phyloP scores from a whole-genome alignment of 257 asterid genomes.

The Nicotiana knightiana region DNA sequence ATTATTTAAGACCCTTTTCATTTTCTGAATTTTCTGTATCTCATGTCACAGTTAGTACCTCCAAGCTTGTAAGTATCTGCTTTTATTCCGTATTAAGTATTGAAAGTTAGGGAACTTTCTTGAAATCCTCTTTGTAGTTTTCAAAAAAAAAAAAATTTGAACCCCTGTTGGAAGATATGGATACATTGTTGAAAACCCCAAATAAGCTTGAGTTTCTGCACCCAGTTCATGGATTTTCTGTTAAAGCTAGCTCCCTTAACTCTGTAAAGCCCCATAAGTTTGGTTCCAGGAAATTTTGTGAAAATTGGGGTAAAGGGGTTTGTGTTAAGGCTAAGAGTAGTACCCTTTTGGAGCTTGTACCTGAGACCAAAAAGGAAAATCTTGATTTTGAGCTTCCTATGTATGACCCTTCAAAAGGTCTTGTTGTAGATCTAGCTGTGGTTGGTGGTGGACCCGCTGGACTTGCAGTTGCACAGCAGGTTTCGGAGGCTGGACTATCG shows the following conservation, averaged over 20 bases:
- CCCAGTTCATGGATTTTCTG: slow-evolving; percentile 50
- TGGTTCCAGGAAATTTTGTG: slow-evolving; percentile 34
- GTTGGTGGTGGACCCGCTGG: slow-evolving; percentile 99
- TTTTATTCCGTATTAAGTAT: slow-evolving; percentile 9
- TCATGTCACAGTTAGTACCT: too few species aligned
- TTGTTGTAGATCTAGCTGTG: slow-evolving; percentile 79
- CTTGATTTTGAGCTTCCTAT: slow-evolving; percentile 92
- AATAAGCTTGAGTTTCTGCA: slow-evolving; percentile 69
- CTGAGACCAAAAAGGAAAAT: slow-evolving; percentile 83
- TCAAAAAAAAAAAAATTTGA: neutral
- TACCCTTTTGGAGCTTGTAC: slow-evolving; percentile 85
- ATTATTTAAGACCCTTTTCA: neutral
- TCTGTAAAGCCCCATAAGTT: slow-evolving; percentile 47
- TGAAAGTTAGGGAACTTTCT: slow-evolving; percentile 9
- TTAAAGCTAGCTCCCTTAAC: slow-evolving; percentile 42
- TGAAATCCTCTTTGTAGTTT: slow-evolving; percentile 18
- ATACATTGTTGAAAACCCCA: slow-evolving; percentile 65
- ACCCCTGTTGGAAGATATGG: slow-evolving; percentile 40
- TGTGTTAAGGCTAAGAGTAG: slow-evolving; percentile 50
- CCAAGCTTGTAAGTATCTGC: too few species aligned
- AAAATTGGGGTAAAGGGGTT: slow-evolving; percentile 25
- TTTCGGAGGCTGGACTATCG: slow-evolving; percentile 89
- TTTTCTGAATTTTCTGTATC: too few species aligned
- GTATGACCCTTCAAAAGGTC: slow-evolving; percentile 64
- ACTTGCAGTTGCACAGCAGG: slow-evolving; percentile 97